Percentiles rank a stretch among this genome's conserved stretches.
These are phyloP conservation scores for Blastobotrys chiropterorum DNA, from an alignment of 805 yeast genomes.

Conservation along the genomic window DNA sequence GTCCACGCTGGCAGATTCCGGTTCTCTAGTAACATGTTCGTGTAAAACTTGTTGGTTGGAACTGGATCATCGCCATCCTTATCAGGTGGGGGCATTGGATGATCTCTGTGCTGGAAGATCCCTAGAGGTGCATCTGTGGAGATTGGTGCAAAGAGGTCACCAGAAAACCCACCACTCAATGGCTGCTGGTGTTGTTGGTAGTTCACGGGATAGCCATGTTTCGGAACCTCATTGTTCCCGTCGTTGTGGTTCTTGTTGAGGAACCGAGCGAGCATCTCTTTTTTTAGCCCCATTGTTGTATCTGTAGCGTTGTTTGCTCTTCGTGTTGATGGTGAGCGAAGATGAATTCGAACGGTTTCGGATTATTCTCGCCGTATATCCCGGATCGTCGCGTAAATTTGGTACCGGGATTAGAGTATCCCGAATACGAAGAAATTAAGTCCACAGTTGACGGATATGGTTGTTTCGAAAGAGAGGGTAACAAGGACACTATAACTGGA, in stretches of 20 bases:
- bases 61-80: conserved; percentile 35
- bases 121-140: not conserved
- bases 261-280: not conserved
- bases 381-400: no score
- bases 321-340: not conserved
- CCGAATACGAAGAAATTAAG: no score
- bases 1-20: conserved; percentile 73
- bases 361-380: not conserved
- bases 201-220: conserved; percentile 2
- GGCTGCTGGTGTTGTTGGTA: not conserved
- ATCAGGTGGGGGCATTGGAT: conserved; percentile 14
- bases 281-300: not conserved
- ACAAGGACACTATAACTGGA: no score
- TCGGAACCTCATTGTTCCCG: not conserved
- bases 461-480: no score
- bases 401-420: no score
- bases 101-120: conserved; percentile 3
- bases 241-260: not conserved
- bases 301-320: not conserved
- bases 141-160: conserved; percentile 1
- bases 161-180: not conserved
- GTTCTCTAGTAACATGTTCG: conserved; percentile 59
- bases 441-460: no score
- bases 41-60: conserved; percentile 74
- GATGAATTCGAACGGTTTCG: not conserved